phyloP scores from a whole-genome alignment of 257 asterid species.

The Petunia axillaris region DNA sequence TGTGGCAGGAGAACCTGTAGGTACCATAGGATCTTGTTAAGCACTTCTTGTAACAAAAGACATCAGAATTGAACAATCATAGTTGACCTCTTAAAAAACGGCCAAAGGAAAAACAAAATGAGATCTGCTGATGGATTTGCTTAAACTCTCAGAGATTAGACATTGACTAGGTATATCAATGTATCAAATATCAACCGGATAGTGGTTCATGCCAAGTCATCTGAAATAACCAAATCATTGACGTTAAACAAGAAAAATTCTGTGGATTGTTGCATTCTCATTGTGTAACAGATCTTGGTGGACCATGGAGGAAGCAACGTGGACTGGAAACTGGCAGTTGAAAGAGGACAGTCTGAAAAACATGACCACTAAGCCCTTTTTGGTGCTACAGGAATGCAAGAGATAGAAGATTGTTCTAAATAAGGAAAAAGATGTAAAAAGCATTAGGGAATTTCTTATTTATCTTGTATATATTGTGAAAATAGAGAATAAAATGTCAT shows the following conservation, averaged over 20 bases:
- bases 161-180: background rate
- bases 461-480: background rate
- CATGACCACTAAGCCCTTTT: background rate
- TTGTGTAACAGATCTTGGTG: background rate
- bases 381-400: background rate
- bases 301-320: background rate
- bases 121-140: conserved; percentile 8
- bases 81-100: background rate
- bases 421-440: background rate
- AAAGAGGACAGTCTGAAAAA: conserved; percentile 7
- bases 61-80: conserved; percentile 21
- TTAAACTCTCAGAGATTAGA: conserved; percentile 1
- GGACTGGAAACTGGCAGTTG: conserved; percentile 2
- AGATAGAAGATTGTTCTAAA: background rate
- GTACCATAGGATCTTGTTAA: conserved; percentile 19
- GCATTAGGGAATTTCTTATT: background rate
- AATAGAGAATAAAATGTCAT: background rate
- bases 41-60: background rate
- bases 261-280: background rate
- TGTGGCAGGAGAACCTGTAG: conserved; percentile 72
- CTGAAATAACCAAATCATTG: background rate
- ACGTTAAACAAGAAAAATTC: background rate
- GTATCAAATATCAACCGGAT: background rate
- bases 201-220: background rate
- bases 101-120: background rate